Percentiles rank a stretch among this genome's conserved stretches.
Conservation (phyloP, 2,329 filamentous ascomycete species). For the Nemania abortiva region DNA sequence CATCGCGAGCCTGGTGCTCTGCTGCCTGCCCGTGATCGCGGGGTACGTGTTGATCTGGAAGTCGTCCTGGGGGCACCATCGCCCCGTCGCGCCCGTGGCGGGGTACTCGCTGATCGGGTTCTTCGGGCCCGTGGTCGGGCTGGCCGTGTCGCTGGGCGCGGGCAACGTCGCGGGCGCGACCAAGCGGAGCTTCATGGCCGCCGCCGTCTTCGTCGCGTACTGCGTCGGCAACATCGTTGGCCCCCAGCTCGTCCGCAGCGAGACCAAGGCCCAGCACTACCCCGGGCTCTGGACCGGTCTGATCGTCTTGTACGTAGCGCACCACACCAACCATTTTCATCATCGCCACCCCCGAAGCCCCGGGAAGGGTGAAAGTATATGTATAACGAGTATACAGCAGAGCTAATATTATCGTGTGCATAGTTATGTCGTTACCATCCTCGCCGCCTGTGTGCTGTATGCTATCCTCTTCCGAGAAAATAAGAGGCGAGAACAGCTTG, state of each 20-base stretch:
- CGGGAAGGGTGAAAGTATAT: background rate
- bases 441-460: constrained; percentile 67
- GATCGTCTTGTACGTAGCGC: constrained; percentile 64
- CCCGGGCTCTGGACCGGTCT: constrained; percentile 77
- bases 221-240: constrained; percentile 81
- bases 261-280: constrained; percentile 75
- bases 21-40: constrained; percentile 79
- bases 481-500: constrained; percentile 59
- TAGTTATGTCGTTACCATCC: constrained; percentile 76
- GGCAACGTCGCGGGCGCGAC: constrained; percentile 81
- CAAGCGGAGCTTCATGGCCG: constrained; percentile 82
- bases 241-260: constrained; percentile 76
- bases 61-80: constrained; percentile 71
- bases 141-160: constrained; percentile 65
- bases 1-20: constrained; percentile 72
- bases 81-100: constrained; percentile 73
- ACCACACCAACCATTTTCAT: background rate
- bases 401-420: background rate
- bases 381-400: too few species aligned
- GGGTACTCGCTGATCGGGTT: constrained; percentile 80
- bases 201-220: constrained; percentile 80
- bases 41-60: constrained; percentile 83
- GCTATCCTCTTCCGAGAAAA: constrained; percentile 71
- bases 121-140: constrained; percentile 76
- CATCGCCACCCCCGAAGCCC: too few species aligned